Evolutionary conservation across 805 yeast species (phyloP).

Genomic region (Metschnikowia drakensbergensis): DNA sequence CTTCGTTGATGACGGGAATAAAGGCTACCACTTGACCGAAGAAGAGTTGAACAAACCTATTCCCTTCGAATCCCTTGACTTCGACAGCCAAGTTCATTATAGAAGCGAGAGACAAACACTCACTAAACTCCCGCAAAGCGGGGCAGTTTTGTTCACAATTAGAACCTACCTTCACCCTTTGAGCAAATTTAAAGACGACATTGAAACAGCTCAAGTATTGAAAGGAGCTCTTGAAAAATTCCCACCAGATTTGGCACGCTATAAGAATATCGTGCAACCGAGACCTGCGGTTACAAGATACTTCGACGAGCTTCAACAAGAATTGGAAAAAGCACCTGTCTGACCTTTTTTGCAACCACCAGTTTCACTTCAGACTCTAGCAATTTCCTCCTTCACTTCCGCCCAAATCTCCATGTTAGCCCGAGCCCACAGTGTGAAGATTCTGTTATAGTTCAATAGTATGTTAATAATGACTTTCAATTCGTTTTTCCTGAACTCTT

Average conservation of each 20-base stretch:
- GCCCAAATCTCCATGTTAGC: slow-evolving; percentile 67
- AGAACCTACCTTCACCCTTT: slow-evolving; percentile 58
- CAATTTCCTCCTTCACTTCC: slow-evolving; percentile 47
- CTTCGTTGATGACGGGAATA: slow-evolving; percentile 38
- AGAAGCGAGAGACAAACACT: slow-evolving; percentile 59
- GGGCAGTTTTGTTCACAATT: slow-evolving; percentile 48
- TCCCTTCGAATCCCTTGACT: slow-evolving; percentile 29
- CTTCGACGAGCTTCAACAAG: slow-evolving; percentile 11
- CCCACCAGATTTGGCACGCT: slow-evolving; percentile 53
- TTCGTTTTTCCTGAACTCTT: slow-evolving; percentile 47
- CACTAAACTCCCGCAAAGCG: slow-evolving; percentile 48
- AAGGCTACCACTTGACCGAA: slow-evolving; percentile 34
- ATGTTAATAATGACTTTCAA: slow-evolving; percentile 50
- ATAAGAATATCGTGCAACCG: slow-evolving; percentile 66
- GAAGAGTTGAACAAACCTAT: slow-evolving; percentile 25
- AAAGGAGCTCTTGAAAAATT: slow-evolving; percentile 62
- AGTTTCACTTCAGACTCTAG: slow-evolving; percentile 6
- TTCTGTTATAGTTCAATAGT: slow-evolving; percentile 49
- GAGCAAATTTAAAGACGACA: slow-evolving; percentile 42
- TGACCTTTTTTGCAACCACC: neutral
- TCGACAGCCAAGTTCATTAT: slow-evolving; percentile 46
- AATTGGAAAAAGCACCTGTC: neutral
- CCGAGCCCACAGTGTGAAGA: slow-evolving; percentile 62
- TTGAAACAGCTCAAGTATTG: slow-evolving; percentile 46
- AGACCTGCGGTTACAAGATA: slow-evolving; percentile 54